These are phyloP conservation scores for Saccharomycopsis javanensis DNA, from an alignment of 805 yeast genomes.

Conservation along the genomic window DNA sequence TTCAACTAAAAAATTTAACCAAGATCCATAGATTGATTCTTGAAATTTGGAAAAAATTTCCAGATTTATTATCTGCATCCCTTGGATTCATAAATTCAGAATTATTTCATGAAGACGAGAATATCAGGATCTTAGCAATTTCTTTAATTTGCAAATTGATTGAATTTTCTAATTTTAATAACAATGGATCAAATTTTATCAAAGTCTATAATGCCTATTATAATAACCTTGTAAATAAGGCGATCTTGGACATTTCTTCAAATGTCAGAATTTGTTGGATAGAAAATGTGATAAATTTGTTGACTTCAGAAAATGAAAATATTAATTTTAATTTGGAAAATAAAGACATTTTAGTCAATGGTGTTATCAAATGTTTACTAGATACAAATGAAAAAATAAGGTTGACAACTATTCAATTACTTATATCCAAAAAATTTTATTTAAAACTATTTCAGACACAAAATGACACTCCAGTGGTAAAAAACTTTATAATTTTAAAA, in stretches of 20 bases:
- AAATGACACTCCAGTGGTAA: slow-evolving; percentile 21
- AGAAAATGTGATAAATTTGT: slow-evolving; percentile 40
- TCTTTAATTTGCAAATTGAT: slow-evolving; percentile 62
- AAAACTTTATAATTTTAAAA: slow-evolving; percentile 33
- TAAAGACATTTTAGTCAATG: slow-evolving; percentile 39
- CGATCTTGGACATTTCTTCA: slow-evolving; percentile 59
- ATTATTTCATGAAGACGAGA: slow-evolving; percentile 57
- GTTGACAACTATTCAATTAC: slow-evolving; percentile 43
- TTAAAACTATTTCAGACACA: not conserved
- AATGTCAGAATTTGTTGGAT: slow-evolving; percentile 65
- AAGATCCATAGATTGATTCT: slow-evolving; percentile 55
- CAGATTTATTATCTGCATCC: slow-evolving; percentile 62
- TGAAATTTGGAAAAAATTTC: slow-evolving; percentile 69
- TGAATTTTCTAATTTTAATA: slow-evolving; percentile 39
- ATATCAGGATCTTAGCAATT: slow-evolving; percentile 58
- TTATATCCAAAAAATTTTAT: slow-evolving; percentile 37
- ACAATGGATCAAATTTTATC: slow-evolving; percentile 43
- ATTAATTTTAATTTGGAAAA: slow-evolving; percentile 23
- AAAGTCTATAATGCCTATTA: not conserved
- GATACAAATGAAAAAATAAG: slow-evolving; percentile 74
- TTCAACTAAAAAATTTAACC: slow-evolving; percentile 34
- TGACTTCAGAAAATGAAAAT: slow-evolving; percentile 35
- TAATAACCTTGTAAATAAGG: slow-evolving; percentile 29
- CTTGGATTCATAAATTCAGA: slow-evolving; percentile 78
- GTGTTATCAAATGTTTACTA: slow-evolving; percentile 56